Conservation (phyloP, 805 yeast species). For the Kodamaea hsintzibuensis region DNA sequence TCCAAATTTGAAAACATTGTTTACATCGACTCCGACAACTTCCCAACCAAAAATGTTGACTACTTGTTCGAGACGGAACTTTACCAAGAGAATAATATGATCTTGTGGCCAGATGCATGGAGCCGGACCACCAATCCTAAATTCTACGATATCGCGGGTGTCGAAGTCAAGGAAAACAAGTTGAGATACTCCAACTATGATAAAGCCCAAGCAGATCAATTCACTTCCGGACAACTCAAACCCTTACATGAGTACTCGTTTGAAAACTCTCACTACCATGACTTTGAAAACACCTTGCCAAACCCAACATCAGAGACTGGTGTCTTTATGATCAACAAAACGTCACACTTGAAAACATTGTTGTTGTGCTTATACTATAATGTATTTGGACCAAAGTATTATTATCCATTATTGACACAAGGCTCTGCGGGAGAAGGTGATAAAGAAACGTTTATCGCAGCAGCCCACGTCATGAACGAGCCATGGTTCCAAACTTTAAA, state of each 20-base stretch:
- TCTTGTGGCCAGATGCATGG: conserved; percentile 75
- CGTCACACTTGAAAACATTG: conserved; percentile 57
- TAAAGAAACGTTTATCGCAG: conserved; percentile 73
- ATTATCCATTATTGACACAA: conserved; percentile 67
- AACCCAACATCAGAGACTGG: conserved; percentile 74
- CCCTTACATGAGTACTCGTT: conserved; percentile 22
- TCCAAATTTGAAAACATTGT: conserved; percentile 53
- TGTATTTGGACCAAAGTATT: conserved; percentile 61
- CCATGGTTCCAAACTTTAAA: conserved; percentile 56
- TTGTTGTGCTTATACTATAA: conserved; percentile 65
- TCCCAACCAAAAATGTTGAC: conserved; percentile 45
- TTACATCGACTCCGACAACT: conserved; percentile 53
- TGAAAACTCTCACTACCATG: conserved; percentile 51
- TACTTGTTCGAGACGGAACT: conserved; percentile 46
- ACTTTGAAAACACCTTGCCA: conserved; percentile 62
- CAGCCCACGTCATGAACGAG: conserved; percentile 52
- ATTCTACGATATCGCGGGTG: conserved; percentile 54
- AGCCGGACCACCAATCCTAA: conserved; percentile 64
- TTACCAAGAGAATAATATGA: conserved; percentile 48
- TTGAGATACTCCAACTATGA: conserved; percentile 33
- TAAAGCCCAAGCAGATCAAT: conserved; percentile 30
- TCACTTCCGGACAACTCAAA: not conserved
- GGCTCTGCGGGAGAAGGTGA: conserved; percentile 81
- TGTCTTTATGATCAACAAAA: conserved; percentile 61
- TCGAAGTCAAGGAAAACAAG: conserved; percentile 34